Conservation (phyloP, 208 protist genomes). For the Crithidia thermophila region DNA sequence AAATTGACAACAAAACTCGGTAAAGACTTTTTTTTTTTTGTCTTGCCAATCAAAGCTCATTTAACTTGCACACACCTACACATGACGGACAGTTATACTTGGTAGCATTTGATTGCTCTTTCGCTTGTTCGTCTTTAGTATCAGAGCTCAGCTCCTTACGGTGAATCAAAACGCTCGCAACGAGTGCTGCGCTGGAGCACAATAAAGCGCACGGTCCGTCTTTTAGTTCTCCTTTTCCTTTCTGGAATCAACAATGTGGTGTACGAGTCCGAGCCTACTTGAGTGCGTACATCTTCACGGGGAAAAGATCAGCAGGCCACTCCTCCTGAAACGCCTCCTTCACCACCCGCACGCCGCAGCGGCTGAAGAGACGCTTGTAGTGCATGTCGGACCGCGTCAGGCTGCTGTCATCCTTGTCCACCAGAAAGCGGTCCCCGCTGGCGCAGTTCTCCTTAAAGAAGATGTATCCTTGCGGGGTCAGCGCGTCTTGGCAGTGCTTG, state of each 20-base stretch:
- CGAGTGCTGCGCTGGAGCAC: neutral
- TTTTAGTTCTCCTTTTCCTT: too few species aligned
- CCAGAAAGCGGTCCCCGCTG: slow-evolving; percentile 56
- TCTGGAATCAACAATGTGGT: too few species aligned
- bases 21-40: too few species aligned
- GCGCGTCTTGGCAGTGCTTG: slow-evolving; percentile 61
- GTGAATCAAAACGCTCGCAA: too few species aligned
- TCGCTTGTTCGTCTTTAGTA: too few species aligned
- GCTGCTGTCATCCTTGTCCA: slow-evolving; percentile 91
- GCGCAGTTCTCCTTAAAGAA: slow-evolving; percentile 94
- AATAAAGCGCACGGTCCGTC: neutral
- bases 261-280: too few species aligned
- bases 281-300: slow-evolving; percentile 92
- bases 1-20: too few species aligned
- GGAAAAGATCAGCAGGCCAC: slow-evolving; percentile 78
- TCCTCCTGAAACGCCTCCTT: slow-evolving; percentile 70
- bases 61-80: too few species aligned
- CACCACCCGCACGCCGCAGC: slow-evolving; percentile 65
- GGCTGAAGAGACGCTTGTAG: slow-evolving; percentile 83
- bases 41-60: too few species aligned
- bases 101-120: too few species aligned
- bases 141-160: too few species aligned
- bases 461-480: slow-evolving; percentile 85
- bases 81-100: too few species aligned
- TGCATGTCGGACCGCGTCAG: slow-evolving; percentile 88